Conservation (phyloP, 1,284 basidiomycete species). For the Vanrija humicola region DNA sequence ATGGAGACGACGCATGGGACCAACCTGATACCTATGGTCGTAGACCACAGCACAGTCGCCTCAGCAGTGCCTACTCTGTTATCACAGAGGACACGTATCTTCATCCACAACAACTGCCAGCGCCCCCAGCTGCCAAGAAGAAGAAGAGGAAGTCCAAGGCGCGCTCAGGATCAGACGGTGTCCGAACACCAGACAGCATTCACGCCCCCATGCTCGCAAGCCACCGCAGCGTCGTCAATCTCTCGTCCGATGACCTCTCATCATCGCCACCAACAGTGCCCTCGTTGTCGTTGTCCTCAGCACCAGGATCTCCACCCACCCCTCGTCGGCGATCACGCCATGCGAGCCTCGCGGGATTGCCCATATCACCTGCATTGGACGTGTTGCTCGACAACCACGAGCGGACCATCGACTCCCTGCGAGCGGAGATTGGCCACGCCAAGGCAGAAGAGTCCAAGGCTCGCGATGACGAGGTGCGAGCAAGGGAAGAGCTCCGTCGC, state of each 20-base stretch:
- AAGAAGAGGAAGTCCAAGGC: constrained; percentile 35
- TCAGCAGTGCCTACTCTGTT: constrained; percentile 21
- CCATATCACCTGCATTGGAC: constrained; percentile 24
- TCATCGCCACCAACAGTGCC: background rate
- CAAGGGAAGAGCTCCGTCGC: constrained; percentile 28
- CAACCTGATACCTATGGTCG: background rate
- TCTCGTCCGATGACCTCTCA: constrained; percentile 9
- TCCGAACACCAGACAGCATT: background rate
- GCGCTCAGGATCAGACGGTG: background rate
- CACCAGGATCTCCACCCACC: constrained; percentile 1
- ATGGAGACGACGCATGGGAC: constrained; percentile 9
- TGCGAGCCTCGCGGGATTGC: constrained; percentile 21
- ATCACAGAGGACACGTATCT: constrained; percentile 40
- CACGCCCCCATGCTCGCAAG: background rate
- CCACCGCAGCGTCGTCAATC: background rate
- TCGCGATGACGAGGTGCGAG: constrained; percentile 29
- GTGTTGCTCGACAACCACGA: constrained; percentile 33
- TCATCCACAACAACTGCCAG: constrained; percentile 6
- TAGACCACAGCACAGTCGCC: constrained; percentile 1
- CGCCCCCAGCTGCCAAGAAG: constrained; percentile 14
- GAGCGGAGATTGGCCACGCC: constrained; percentile 39
- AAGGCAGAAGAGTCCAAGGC: constrained; percentile 43
- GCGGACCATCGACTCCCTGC: constrained; percentile 34
- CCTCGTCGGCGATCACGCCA: constrained; percentile 20
- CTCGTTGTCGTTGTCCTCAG: background rate